Base-by-base conservation (phyloP, 352 stramenopile species). In the Phytophthora nicotianae region DNA sequence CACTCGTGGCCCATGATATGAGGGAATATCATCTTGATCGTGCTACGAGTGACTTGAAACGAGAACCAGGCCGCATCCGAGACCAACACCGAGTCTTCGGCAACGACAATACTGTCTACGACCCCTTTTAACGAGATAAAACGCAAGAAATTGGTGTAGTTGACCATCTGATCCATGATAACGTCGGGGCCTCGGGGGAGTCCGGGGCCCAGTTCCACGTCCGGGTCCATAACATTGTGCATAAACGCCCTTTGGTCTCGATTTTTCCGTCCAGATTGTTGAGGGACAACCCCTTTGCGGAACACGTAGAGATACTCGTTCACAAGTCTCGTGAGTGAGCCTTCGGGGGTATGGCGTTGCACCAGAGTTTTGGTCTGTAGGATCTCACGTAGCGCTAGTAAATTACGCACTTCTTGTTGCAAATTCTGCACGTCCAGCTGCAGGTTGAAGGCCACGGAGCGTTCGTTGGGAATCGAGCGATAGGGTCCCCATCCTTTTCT, bases 361-460 rank as follows among this genome's bases (percentile, higher is more conserved):
- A 68, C 41, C 9, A 74, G 37, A 6, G 37, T 26, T 49, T 70
- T 70, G 14, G 61, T 58, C 10, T 37, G 19, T 13, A 70, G 32
- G 9, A 74, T 57, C 14, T 75, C 67, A 0, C 62, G 61, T 13
- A 68, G 17, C 2, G 51, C 27, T 4, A 55, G 32, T 8, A 73
- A 17, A 32, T 81, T 68, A 24, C 65, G 46, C 33, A 81, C 67
- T 57, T 79, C 62, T 43, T 81, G 72, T 20, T 58, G 56, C 37
- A 84, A 47, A 40, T 62, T 70, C 50, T 84, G 68, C 35, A 84
- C 68, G 47, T 83, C 72, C 23, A 84, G 62, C 24, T 62, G 72
- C 41, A 84, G 52, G 49, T 81, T 84, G 57, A 84, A 81, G 26
- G 67, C 72, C 14, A 72, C 61, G 0, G 69, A 72, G 19, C 75